Evolutionary conservation across 2,329 filamentous ascomycete genomes (phyloP).

Genomic region (Penicillium sp.): DNA sequence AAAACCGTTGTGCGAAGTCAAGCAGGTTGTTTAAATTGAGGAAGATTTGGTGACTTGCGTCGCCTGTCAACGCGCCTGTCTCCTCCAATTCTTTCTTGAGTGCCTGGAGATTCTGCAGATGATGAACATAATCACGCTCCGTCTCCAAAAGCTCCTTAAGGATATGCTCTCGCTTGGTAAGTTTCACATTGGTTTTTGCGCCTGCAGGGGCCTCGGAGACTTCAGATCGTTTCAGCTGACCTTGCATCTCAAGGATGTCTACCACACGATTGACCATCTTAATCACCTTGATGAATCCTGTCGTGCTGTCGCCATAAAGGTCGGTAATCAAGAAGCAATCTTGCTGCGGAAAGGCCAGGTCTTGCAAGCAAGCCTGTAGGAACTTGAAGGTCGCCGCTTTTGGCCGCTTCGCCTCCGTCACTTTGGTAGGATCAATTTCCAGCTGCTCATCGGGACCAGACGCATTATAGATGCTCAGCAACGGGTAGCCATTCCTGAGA

Average conservation of each 20-base stretch:
- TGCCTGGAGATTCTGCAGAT: constrained; percentile 88
- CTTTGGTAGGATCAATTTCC: constrained; percentile 60
- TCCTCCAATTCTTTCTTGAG: constrained; percentile 88
- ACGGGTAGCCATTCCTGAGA: constrained; percentile 74
- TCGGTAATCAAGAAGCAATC: constrained; percentile 92
- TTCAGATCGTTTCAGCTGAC: constrained; percentile 64
- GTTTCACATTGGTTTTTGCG: constrained; percentile 51
- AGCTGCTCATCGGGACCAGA: constrained; percentile 68
- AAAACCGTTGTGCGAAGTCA: constrained; percentile 90
- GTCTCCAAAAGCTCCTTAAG: constrained; percentile 89
- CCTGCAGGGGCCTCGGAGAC: constrained; percentile 46
- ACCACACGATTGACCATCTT: constrained; percentile 90
- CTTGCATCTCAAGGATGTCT: constrained; percentile 75
- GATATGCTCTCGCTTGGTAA: constrained; percentile 78
- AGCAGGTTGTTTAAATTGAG: constrained; percentile 92
- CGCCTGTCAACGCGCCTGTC: constrained; percentile 80
- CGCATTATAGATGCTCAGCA: constrained; percentile 85
- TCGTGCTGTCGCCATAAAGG: constrained; percentile 89
- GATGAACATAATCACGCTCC: constrained; percentile 95
- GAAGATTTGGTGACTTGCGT: constrained; percentile 91
- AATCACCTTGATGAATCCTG: constrained; percentile 94
- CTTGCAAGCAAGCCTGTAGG: constrained; percentile 78
- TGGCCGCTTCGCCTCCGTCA: constrained; percentile 68
- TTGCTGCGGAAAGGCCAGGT: constrained; percentile 71
- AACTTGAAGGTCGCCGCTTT: constrained; percentile 92